phyloP scores from a whole-genome alignment of 1,284 basidiomycete species.

The Rhizoctonia solani region DNA sequence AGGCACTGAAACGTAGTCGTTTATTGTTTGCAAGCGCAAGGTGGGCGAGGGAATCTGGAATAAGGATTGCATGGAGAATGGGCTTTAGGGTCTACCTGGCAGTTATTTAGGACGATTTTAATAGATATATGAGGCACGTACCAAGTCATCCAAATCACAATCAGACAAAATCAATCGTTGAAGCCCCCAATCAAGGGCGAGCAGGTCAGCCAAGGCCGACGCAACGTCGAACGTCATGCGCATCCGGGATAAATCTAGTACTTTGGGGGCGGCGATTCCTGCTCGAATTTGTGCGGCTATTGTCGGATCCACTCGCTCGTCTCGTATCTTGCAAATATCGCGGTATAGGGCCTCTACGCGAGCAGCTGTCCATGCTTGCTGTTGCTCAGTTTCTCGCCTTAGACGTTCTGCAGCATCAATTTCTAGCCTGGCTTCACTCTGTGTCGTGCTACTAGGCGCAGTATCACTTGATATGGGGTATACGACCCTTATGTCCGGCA shows the following conservation, averaged over 20 bases:
- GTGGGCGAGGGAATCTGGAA: slow-evolving; percentile 79
- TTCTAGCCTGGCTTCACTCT: slow-evolving; percentile 51
- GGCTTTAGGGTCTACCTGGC: slow-evolving; percentile 74
- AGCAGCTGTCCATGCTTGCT: slow-evolving; percentile 73
- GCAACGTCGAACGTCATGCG: slow-evolving; percentile 72
- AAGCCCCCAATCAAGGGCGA: slow-evolving; percentile 88
- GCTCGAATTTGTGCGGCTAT: slow-evolving; percentile 52
- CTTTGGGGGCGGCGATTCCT: slow-evolving; percentile 59
- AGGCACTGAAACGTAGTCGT: slow-evolving; percentile 76
- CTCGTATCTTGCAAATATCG: slow-evolving; percentile 77
- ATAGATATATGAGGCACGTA: slow-evolving; percentile 47
- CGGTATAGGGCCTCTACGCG: slow-evolving; percentile 79
- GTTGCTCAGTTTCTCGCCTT: slow-evolving; percentile 67
- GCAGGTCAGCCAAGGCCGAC: slow-evolving; percentile 83
- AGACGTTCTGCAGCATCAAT: slow-evolving; percentile 60
- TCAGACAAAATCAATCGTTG: slow-evolving; percentile 80
- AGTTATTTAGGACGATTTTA: not conserved
- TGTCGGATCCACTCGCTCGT: slow-evolving; percentile 57
- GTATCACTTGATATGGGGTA: slow-evolving; percentile 83
- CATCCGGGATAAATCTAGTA: slow-evolving; percentile 76
- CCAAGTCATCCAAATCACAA: slow-evolving; percentile 78
- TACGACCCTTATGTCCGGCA: slow-evolving; percentile 78
- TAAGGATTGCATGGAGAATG: slow-evolving; percentile 86
- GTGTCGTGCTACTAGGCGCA: slow-evolving; percentile 73
- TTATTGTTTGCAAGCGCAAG: slow-evolving; percentile 87